A percentile compares a stretch with the other conserved stretches of the same genome.
These are phyloP conservation scores for Magnolia officinalis DNA, from an alignment of 164 flowering plant species.

Conservation along the genomic window DNA sequence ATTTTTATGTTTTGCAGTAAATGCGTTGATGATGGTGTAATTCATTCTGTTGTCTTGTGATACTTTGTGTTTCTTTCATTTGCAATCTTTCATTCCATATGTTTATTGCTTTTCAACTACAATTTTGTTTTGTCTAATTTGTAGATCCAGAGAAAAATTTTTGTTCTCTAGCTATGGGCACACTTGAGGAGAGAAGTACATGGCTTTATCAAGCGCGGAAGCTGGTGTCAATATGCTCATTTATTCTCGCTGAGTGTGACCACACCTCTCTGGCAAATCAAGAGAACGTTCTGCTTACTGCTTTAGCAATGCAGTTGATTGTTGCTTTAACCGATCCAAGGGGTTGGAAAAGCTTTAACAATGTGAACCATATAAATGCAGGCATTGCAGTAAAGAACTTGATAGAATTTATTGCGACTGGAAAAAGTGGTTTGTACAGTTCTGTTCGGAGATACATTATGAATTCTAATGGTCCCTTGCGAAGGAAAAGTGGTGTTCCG, in stretches of 20 bases:
- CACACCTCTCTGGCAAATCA: conserved; percentile 21
- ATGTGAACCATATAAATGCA: conserved; percentile 37
- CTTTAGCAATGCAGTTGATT: conserved; percentile 66
- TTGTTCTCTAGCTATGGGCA: conserved; percentile 65
- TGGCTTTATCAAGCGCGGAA: conserved; percentile 73
- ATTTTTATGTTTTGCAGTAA: too few species aligned
- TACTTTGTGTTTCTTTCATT: background rate
- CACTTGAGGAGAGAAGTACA: conserved; percentile 55
- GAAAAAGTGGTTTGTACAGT: conserved; percentile 49
- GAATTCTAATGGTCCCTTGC: conserved; percentile 37
- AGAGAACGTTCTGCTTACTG: conserved; percentile 42
- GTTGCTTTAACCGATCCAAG: conserved; percentile 70
- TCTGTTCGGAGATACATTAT: conserved; percentile 59
- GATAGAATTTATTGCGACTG: conserved; percentile 45
- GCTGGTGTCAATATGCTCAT: conserved; percentile 61
- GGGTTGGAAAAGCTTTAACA: conserved; percentile 55
- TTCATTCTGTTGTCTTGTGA: background rate
- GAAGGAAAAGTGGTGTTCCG: conserved; percentile 20
- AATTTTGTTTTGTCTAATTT: conserved; percentile 7
- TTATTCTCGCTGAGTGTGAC: conserved; percentile 54
- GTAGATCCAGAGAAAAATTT: conserved; percentile 64
- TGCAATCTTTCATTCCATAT: background rate
- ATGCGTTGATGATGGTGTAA: too few species aligned
- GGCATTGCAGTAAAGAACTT: conserved; percentile 48
- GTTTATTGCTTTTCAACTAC: background rate